Evolutionary conservation across 2,329 filamentous ascomycete genomes (phyloP), one percentile per base, ranked within the genome.

Genomic region (Pyrenophora graminea): DNA sequence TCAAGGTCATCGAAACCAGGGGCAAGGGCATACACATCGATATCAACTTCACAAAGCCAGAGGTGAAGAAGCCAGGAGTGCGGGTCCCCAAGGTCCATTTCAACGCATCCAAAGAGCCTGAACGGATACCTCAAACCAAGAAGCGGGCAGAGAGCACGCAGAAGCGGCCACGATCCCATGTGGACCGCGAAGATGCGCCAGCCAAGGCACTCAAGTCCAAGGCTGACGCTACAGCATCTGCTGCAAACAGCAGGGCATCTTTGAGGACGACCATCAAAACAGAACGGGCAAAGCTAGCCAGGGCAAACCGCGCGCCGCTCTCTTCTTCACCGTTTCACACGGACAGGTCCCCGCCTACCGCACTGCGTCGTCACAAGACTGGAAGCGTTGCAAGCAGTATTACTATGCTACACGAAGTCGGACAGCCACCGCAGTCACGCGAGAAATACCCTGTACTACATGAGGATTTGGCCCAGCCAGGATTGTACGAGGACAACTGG

Each of bases 401-500:
- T 30, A 69, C 65, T 15, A 58, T 70, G 46, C 64, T 72, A 19
- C 67, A 69, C 9, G 59, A 72, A 10, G 58, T 70, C 10, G 66
- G 73, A 18, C 62, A 67, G 48, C 63, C 63, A 19, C 58, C 61
- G 39, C 53, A 55, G 21, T 50, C 60, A 13, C 62, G 59, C 18
- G 69, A 72, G 8, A 71, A 76, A 41, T 85, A 83, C 61, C 80
- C 82, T 2, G 67, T 84, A 3, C 70, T 86, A 3, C 61, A 68
- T 0, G 82, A 85, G 52, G 77, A 84, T 57, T 74, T 86, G 21
- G 70, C 74, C 2, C 79, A 80, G 40, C 77, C 83, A n/a, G 76
- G 80, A 45, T 74, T 87, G 56, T 86, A 86, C 64, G 83, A 86
- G 61, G 83, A 86, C 39, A 76, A 80, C 48, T 87, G 84, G 84